Percentiles rank a stretch among this genome's conserved stretches.
phyloP scores from a whole-genome alignment of 768 basidiomycete genomes.

The Leccinum ochraceum region DNA sequence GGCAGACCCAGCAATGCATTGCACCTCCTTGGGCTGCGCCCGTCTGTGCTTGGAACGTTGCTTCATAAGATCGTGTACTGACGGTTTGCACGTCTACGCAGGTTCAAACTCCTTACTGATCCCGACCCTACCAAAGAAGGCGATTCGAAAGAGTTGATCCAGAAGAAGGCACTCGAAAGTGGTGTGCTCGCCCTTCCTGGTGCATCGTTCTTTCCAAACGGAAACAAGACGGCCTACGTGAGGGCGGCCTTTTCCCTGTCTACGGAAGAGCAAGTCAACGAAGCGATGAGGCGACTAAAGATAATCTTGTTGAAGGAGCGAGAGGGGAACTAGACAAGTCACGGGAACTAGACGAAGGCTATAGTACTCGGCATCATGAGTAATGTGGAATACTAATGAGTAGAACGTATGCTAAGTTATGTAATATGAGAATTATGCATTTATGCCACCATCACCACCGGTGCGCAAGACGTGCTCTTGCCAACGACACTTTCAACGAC shows the following conservation, averaged over 20 bases:
- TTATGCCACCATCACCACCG: no score
- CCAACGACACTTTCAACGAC: no score
- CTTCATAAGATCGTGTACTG: slow-evolving; percentile 19
- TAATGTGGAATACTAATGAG: slow-evolving; percentile 8
- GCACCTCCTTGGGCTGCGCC: slow-evolving; percentile 6
- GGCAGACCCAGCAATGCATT: slow-evolving; percentile 4
- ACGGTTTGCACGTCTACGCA: slow-evolving; percentile 29
- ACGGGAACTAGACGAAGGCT: neutral
- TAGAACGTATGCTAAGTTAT: neutral
- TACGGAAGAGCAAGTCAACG: slow-evolving; percentile 65
- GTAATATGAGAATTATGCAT: neutral
- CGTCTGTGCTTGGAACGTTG: slow-evolving; percentile 6
- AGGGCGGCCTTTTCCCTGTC: slow-evolving; percentile 81
- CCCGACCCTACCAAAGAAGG: slow-evolving; percentile 40
- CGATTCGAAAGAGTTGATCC: slow-evolving; percentile 75
- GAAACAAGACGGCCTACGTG: slow-evolving; percentile 69
- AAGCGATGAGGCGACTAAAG: slow-evolving; percentile 66
- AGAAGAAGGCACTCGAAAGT: slow-evolving; percentile 69
- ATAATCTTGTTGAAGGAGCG: slow-evolving; percentile 37
- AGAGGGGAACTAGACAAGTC: slow-evolving; percentile 7
- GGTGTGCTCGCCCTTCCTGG: slow-evolving; percentile 93
- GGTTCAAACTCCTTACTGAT: slow-evolving; percentile 68
- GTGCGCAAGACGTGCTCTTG: neutral
- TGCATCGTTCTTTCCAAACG: slow-evolving; percentile 75
- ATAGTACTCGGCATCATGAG: neutral